phyloP scores from a whole-genome alignment of 23 red algal species.

The Gracilaria caudata region DNA sequence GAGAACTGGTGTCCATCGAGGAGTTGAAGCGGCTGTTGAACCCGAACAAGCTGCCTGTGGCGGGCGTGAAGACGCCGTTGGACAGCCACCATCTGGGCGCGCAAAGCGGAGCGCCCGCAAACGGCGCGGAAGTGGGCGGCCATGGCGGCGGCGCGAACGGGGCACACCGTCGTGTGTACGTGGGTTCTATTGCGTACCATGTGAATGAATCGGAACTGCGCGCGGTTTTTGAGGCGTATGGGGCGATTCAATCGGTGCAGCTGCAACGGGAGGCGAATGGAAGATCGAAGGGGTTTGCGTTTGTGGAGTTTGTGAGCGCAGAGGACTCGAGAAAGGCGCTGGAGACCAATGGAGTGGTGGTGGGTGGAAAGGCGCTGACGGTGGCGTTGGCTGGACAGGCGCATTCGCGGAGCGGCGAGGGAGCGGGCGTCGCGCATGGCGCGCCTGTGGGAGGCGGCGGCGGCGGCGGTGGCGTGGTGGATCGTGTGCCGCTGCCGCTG shows the following conservation, averaged over 20 bases:
- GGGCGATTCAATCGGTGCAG: slow-evolving; percentile 55
- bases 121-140: slow-evolving; percentile 1
- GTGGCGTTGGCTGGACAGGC: slow-evolving; percentile 44
- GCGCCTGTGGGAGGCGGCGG: background rate
- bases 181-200: slow-evolving; percentile 59
- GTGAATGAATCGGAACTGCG: slow-evolving; percentile 62
- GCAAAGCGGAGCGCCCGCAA: background rate
- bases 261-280: slow-evolving; percentile 65
- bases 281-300: slow-evolving; percentile 51
- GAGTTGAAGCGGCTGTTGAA: slow-evolving; percentile 60
- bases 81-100: too few relatives aligned
- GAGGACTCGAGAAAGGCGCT: slow-evolving; percentile 65
- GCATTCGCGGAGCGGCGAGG: background rate
- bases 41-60: slow-evolving; percentile 51
- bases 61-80: background rate
- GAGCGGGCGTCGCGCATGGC: background rate
- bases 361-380: slow-evolving; percentile 51
- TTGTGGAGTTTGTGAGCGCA: slow-evolving; percentile 68
- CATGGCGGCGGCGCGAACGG: background rate
- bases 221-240: slow-evolving; percentile 65
- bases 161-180: slow-evolving; percentile 36
- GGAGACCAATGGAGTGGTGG: slow-evolving; percentile 49
- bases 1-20: slow-evolving; percentile 44
- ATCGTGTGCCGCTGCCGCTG: slow-evolving; percentile 35
- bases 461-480: background rate